These are phyloP conservation scores for Helicocarpus griseus DNA, from an alignment of 2,329 filamentous ascomycete species.

Conservation along the genomic window DNA sequence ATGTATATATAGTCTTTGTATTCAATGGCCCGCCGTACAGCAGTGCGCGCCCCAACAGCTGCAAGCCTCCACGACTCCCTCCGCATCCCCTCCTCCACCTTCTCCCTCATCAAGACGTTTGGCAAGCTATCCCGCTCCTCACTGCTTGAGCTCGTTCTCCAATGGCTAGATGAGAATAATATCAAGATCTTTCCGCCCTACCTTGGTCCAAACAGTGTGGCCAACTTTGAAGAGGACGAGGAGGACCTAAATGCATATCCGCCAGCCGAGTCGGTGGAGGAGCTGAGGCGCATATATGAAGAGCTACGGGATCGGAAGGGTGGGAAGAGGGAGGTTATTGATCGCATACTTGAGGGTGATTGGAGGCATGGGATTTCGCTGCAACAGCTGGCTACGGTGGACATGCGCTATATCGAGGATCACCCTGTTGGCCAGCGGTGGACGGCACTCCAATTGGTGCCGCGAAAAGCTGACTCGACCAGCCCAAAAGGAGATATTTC, in stretches of 20 bases:
- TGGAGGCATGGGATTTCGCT: constrained; percentile 47
- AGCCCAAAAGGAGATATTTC: constrained; percentile 27
- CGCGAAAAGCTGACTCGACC: constrained; percentile 15
- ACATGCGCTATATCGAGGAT: constrained; percentile 45
- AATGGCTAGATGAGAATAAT: constrained; percentile 66
- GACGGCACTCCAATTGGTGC: constrained; percentile 42
- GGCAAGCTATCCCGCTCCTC: constrained; percentile 61
- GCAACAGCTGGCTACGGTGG: constrained; percentile 46
- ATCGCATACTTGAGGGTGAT: constrained; percentile 48
- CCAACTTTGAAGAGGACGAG: constrained; percentile 35
- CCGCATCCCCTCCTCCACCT: constrained; percentile 56
- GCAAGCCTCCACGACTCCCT: constrained; percentile 62
- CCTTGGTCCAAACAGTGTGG: constrained; percentile 25
- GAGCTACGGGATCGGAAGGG: constrained; percentile 48
- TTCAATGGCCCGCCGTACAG: constrained; percentile 10
- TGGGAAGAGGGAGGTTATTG: constrained; percentile 44
- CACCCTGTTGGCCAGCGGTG: constrained; percentile 42
- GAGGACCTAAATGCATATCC: constrained; percentile 61
- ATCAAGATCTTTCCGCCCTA: constrained; percentile 51
- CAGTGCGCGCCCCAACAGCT: constrained; percentile 52
- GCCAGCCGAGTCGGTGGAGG: constrained; percentile 53
- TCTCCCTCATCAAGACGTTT: constrained; percentile 56
- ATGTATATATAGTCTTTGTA: neutral
- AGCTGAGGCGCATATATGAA: constrained; percentile 56
- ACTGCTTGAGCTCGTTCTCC: constrained; percentile 60